Conservation (phyloP, 495 filamentous ascomycete species). For the Aspergillus cavernicola region DNA sequence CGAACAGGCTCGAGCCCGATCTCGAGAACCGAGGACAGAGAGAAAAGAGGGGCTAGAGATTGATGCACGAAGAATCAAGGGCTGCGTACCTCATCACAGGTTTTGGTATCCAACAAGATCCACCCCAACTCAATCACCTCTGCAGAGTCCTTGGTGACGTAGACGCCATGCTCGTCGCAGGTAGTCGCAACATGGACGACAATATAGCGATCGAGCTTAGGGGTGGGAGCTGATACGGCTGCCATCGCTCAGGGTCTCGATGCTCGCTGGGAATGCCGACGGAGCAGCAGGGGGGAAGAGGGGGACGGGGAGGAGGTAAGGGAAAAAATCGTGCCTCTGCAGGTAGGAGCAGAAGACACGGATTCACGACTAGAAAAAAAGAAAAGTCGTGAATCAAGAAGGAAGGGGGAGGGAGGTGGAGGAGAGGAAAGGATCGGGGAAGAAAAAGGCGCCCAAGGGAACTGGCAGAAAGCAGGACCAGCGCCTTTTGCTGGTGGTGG, state of each 20-base stretch:
- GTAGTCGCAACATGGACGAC: conserved; percentile 98
- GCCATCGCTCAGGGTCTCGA: conserved; percentile 36
- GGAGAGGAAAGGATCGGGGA: conserved; percentile 20
- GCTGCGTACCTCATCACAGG: conserved; percentile 77
- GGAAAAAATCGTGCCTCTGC: conserved; percentile 29
- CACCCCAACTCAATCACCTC: conserved; percentile 99
- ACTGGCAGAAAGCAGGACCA: conserved; percentile 5
- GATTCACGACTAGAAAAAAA: conserved; percentile 25
- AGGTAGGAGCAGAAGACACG: conserved; percentile 33
- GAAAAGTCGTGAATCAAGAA: conserved; percentile 17
- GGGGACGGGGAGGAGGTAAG: conserved; percentile 18
- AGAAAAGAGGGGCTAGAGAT: conserved; percentile 17
- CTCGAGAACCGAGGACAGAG: conserved; percentile 5
- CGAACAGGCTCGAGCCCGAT: conserved; percentile 12
- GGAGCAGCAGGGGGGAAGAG: conserved; percentile 28
- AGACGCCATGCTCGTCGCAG: conserved; percentile 98
- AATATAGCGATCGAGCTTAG: conserved; percentile 88
- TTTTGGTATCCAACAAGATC: conserved; percentile 90
- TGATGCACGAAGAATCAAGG: conserved; percentile 6
- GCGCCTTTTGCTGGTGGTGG: conserved; percentile 22
- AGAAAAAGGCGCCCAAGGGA: conserved; percentile 16
- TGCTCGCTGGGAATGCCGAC: conserved; percentile 17
- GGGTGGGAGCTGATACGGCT: conserved; percentile 47
- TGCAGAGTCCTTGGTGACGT: conserved; percentile 97
- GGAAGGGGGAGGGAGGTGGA: conserved; percentile 23